Evolutionary conservation across 768 basidiomycete species (phyloP).

Genomic region (Punctularia strigosozonata): DNA sequence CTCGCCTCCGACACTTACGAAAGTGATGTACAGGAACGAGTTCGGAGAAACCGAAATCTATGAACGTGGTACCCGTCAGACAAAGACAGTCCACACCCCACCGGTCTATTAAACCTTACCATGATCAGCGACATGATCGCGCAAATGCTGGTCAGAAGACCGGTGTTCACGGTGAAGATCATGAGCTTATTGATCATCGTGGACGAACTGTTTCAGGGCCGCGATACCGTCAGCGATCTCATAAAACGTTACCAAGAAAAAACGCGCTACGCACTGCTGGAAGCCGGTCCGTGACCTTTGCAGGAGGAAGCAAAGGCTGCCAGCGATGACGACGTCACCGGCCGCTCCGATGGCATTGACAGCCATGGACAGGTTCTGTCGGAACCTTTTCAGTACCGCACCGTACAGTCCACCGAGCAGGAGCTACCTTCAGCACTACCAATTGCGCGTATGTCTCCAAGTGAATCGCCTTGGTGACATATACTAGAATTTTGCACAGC

Average conservation of each 20-base stretch:
- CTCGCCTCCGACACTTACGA: too few species aligned
- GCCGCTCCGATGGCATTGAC: constrained; percentile 41
- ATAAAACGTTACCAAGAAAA: constrained; percentile 2
- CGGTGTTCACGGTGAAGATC: constrained; percentile 28
- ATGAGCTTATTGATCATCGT: constrained; percentile 31
- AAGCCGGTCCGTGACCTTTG: constrained; percentile 41
- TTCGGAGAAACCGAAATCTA: too few species aligned
- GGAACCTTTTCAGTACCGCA: neutral
- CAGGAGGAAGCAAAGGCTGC: constrained; percentile 35
- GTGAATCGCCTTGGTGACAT: too few species aligned
- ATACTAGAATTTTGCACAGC: too few species aligned
- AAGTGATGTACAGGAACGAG: too few species aligned
- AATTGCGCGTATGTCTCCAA: neutral
- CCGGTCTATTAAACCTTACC: too few species aligned
- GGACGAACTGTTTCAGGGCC: constrained; percentile 26
- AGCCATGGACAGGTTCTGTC: constrained; percentile 41
- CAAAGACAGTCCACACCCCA: too few species aligned
- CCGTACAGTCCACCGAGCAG: neutral
- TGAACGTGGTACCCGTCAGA: too few species aligned
- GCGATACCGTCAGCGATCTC: neutral
- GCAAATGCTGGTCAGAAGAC: constrained; percentile 27
- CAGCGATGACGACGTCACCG: constrained; percentile 38
- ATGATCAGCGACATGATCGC: constrained; percentile 31
- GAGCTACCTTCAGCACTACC: neutral
- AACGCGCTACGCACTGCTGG: constrained; percentile 30